Conservation (phyloP, 192 early-diverging fungal species). For the Pilobolus umbonatus region DNA sequence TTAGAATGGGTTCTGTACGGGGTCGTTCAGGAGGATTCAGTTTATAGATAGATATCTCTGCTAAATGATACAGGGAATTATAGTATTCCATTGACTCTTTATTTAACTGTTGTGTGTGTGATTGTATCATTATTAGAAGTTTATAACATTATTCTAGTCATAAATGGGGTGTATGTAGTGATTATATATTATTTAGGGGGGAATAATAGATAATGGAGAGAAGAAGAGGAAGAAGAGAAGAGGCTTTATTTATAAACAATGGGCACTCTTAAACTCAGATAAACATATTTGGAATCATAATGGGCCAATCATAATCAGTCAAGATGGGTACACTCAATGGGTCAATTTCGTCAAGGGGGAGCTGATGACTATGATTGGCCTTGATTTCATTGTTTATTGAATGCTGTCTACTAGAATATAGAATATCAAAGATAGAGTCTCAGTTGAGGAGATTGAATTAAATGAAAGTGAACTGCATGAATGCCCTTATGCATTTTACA, state of each 20-base stretch:
- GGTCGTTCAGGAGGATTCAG: neutral
- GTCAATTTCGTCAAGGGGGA: no score
- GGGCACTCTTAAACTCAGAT: neutral
- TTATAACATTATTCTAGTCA: neutral
- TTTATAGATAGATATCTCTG: constrained; percentile 8
- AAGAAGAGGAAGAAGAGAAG: neutral
- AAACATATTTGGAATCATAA: no score
- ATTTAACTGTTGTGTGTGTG: neutral
- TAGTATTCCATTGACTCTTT: neutral
- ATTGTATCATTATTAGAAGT: no score
- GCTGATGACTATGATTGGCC: no score
- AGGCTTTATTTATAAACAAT: neutral
- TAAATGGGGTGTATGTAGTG: neutral
- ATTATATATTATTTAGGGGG: neutral
- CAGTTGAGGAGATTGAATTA: no score
- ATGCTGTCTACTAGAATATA: no score
- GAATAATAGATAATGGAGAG: neutral
- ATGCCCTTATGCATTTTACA: no score
- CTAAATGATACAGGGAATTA: constrained; percentile 4
- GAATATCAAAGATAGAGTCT: no score
- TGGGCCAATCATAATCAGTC: no score
- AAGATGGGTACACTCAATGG: no score
- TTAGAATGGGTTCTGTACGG: constrained; percentile 14
- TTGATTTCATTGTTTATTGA: no score
- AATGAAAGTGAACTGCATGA: no score